Conservation (phyloP, 2,329 filamentous ascomycete genomes). For the Bipolaris sorokiniana region DNA sequence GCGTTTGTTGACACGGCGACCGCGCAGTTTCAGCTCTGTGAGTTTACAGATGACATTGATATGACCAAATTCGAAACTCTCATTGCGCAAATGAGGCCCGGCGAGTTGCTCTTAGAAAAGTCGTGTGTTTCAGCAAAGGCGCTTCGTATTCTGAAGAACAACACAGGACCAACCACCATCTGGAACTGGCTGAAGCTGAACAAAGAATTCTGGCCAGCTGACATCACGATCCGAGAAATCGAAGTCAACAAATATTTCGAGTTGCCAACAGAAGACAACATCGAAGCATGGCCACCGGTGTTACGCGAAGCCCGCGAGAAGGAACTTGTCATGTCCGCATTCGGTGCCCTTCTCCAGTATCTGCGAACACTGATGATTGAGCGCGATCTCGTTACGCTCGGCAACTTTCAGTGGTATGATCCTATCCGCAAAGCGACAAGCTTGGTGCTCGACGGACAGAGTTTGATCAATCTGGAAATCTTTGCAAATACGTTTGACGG, state of each 20-base stretch:
- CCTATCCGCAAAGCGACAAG: constrained; percentile 91
- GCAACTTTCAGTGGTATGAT: constrained; percentile 89
- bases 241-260: constrained; percentile 80
- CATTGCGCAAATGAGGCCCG: constrained; percentile 86
- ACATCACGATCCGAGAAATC: constrained; percentile 81
- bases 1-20: constrained; percentile 95
- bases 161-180: constrained; percentile 87
- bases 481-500: constrained; percentile 94
- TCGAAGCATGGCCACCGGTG: constrained; percentile 77
- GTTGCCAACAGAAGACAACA: constrained; percentile 60
- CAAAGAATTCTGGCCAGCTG: constrained; percentile 89
- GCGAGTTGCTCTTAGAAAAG: constrained; percentile 86
- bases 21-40: constrained; percentile 90
- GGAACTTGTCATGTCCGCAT: constrained; percentile 84
- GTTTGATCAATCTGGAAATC: constrained; percentile 95
- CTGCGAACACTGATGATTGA: constrained; percentile 85
- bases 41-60: constrained; percentile 89
- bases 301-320: constrained; percentile 77
- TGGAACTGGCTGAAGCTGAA: constrained; percentile 92
- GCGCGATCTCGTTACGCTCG: constrained; percentile 81
- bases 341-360: constrained; percentile 89
- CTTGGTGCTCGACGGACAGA: constrained; percentile 91
- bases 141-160: constrained; percentile 92
- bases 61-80: constrained; percentile 98
- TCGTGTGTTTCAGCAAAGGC: constrained; percentile 85